Conservation (phyloP, 495 filamentous ascomycete genomes). For the Arthonia radiata region DNA sequence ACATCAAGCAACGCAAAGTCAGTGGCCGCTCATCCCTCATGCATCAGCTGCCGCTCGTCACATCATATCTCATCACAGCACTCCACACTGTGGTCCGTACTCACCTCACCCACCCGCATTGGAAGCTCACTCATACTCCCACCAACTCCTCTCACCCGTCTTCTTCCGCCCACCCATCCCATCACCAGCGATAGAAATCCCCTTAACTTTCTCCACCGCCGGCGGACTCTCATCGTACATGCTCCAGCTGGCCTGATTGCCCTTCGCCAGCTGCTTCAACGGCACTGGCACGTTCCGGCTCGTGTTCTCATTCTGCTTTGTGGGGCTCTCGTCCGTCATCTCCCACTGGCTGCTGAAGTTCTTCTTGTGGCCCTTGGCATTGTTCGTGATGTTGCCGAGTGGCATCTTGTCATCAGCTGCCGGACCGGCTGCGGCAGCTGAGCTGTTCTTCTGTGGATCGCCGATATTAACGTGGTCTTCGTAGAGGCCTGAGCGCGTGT, state of each 20-base stretch:
- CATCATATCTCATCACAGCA: no score
- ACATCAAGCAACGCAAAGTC: no score
- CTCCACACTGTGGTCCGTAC: no score
- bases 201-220: slow-evolving; percentile 7
- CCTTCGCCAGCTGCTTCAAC: slow-evolving; percentile 21
- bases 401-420: slow-evolving; percentile 12
- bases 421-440: slow-evolving; percentile 10
- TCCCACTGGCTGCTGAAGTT: slow-evolving; percentile 50
- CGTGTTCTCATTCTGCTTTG: slow-evolving; percentile 11
- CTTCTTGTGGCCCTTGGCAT: slow-evolving; percentile 40
- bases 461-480: slow-evolving; percentile 45
- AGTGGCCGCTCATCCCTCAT: no score
- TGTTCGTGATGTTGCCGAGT: slow-evolving; percentile 37
- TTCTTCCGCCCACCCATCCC: no score
- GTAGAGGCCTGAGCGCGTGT: slow-evolving; percentile 48
- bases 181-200: slow-evolving; percentile 37
- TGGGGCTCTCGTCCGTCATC: slow-evolving; percentile 37
- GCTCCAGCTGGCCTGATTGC: slow-evolving; percentile 30
- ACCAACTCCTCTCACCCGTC: no score
- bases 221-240: slow-evolving; percentile 35
- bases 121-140: no score
- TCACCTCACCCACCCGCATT: no score
- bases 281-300: slow-evolving; percentile 23
- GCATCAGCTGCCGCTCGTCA: no score
- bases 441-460: slow-evolving; percentile 18